Base-by-base conservation (phyloP, 371 early-diverging fungal genomes). In the Mucor ambiguus region DNA sequence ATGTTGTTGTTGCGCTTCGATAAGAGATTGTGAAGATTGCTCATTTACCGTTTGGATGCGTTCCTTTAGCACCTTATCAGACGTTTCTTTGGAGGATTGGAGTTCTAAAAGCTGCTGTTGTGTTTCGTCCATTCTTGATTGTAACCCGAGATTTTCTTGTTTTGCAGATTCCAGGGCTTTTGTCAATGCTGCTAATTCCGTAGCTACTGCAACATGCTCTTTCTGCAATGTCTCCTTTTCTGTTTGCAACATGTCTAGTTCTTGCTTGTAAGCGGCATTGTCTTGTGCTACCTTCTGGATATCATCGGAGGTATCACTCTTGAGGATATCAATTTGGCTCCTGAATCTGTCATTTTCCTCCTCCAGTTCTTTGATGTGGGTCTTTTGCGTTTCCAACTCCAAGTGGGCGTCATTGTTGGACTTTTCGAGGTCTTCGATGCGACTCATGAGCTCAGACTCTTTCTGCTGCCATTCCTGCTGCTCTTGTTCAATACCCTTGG, bases 241-340 rank as follows among this genome's bases (percentile, higher is more conserved):
- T 52, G 26, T 52, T 12, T 20, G 61, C 48, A 54, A 10, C 26
- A n/a, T 24, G 35, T 63, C 38, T 20, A 63, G 14, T 28, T 30
- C 38, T 63, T 55, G 56, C 29, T 55, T 55, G 16, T 38, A 56
- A 1, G 9, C 22, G 4, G n/a, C 20, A 29, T 55, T 55, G 7
- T 63, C 56, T 33, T 63, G 56, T 20, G 63, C 56, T 38, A 63
- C 43, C 24, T 63, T 54, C 22, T 63, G 63, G n/a, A 63, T 43
- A 28, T 63, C 56, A 12, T 63, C 63, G 3, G 52, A 52, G 28
- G 64, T 64, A 20, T 43, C 24, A 33, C 41, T 44, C 22, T 64
- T 64, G 18, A 64, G 18, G 20, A 64, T 64, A 20, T 60, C 55
- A 52, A 66, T 37, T 24, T 60, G 55, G 18, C 32, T 24, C 41